Evolutionary conservation across 352 stramenopile species (phyloP).

Genomic region (Achlya hypogyna): DNA sequence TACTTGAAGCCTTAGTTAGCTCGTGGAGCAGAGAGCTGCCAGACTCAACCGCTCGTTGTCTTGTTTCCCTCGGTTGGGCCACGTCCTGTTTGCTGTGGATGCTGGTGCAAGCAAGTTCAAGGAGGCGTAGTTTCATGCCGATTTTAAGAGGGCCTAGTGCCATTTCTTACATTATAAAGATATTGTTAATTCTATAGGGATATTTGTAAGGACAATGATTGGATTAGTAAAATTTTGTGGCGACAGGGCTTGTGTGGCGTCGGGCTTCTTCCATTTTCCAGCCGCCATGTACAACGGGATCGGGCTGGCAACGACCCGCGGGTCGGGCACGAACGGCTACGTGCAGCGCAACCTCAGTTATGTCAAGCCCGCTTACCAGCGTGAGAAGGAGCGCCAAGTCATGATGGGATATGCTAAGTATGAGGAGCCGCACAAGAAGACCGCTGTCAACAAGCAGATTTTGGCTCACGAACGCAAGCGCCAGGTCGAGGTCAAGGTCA

Average conservation of each 20-base stretch:
- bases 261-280: background rate
- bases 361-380: constrained; percentile 55
- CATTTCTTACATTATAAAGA: background rate
- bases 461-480: constrained; percentile 73
- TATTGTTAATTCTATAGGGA: background rate
- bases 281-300: constrained; percentile 85
- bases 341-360: constrained; percentile 80
- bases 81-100: no score
- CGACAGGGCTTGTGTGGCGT: background rate
- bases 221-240: background rate
- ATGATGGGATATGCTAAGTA: constrained; percentile 25
- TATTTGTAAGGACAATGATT: background rate
- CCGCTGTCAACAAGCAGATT: constrained; percentile 61
- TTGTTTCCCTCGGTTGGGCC: no score
- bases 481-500: constrained; percentile 63
- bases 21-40: no score
- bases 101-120: no score
- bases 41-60: no score
- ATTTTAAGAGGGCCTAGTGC: no score
- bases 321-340: constrained; percentile 84
- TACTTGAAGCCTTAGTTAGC: no score
- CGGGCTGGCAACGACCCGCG: constrained; percentile 69
- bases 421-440: constrained; percentile 30
- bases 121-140: no score
- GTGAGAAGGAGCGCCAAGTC: constrained; percentile 26